Base-by-base conservation (phyloP, 1,139 yeast genomes). In the Blastobotrys capitulatus region DNA sequence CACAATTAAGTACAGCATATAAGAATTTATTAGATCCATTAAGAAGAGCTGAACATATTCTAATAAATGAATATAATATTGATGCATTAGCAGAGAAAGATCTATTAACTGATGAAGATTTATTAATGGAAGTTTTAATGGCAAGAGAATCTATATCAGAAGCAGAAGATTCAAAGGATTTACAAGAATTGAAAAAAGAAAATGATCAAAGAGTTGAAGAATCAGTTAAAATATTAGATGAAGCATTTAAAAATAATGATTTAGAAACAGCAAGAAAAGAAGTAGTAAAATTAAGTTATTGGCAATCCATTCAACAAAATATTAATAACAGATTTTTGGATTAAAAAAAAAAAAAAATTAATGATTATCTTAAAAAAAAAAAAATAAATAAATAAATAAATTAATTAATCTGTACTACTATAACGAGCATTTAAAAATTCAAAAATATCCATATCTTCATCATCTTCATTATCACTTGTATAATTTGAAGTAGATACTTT, bases 231-330 rank as follows among this genome's bases (percentile, higher is more conserved):
- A 53, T 51, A 2, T 63, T 78, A 46, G 69, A 67, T 2, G 54
- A 60, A 5, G 71, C 76, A 5, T 76, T 75, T 54, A 57, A 58
- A 1, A 34, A 52, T 0, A 64, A 67, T 19, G 72, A 80, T 48
- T 77, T 82, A 74, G 77, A 79, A 20, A 62, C 64, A 1, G 83
- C 94, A 25, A 79, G 84, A 52, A 68, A 77, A 52, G 81, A 82
- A 53, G 84, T 95, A 1, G 79, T 88, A 27, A 77, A 78, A 55
- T 69, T 92, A 54, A 86, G 86, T 63, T 92, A 89, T 63, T 90
- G 96, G 95, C 77, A 76, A 44, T 89, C 86, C 62, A 80, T 90
- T 39, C 80, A 79, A 46, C 77, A 76, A 44, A 90, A 87, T 5
- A 77, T 89, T 42, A 79, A 78, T 57, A 90, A 86, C 2, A 27